Base-by-base conservation (phyloP, 2,329 filamentous ascomycete species). In the Chlorencoelia australis region DNA sequence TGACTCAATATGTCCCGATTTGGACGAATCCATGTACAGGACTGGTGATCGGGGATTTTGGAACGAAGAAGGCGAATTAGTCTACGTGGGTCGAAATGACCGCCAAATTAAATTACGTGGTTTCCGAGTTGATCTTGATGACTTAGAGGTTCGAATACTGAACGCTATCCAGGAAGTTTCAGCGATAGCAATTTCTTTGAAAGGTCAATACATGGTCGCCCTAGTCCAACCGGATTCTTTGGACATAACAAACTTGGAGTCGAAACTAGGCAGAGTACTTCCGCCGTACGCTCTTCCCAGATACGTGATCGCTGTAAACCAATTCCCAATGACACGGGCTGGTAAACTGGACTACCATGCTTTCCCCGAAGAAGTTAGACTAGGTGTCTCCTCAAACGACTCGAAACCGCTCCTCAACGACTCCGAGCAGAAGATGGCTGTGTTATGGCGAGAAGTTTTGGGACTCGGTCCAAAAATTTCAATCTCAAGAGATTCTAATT, bases 41-140 rank as follows among this genome's bases (percentile, higher is more conserved):
- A 68, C 64, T 0, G 65, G 66, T 4, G 66, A 69, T 42, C 37
- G 48, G 1, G 63, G 56, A 4, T 57, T 53, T n/a, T 60, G 59
- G 46, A 53, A 46, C 2, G 33, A 49, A 0, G 52, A 56, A 22
- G 63, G 62, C 0, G 49, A 62, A n/a, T 33, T 69, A 2, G 44
- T 56, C 3, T 57, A 58, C 24, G 40, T 59, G 4, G 61, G 64
- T 2, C 58, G 67, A 3, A 58, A 55, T 2, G 66, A 69, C 48
- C 55, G 59, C 1, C 59, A 66, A 41, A 50, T 62, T 40, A 62
- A 63, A 36, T 32, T 62, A 1, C 48, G 53, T 2, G 60, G 60
- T 1, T 56, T 59, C 40, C 59, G 64, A 3, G 38, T 64, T 7
- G 61, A 67, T 33, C 49, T 66, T 2, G 50, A 58, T 18, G 62